Conservation (phyloP, 192 early-diverging fungal species). For the Coemansia sp. region DNA sequence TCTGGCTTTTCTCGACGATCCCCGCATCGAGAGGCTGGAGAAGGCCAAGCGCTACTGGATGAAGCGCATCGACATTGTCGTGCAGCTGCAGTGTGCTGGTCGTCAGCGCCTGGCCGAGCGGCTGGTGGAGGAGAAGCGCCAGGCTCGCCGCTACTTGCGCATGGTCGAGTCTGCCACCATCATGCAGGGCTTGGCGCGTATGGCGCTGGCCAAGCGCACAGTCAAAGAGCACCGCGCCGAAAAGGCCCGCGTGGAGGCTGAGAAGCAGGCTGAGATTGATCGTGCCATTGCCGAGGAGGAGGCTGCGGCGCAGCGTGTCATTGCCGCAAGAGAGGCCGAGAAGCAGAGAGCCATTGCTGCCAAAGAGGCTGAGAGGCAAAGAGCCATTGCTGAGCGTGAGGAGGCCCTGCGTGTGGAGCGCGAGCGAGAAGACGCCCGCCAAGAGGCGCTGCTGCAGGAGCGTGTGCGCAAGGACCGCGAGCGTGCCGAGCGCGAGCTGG, state of each 20-base stretch:
- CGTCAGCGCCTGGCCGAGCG: conserved; percentile 54
- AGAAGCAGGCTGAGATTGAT: conserved; percentile 3
- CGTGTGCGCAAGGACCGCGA: conserved; percentile 19
- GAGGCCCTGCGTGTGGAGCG: conserved; percentile 3
- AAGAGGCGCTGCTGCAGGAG: conserved; percentile 16
- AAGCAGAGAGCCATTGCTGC: not conserved
- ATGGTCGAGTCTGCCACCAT: conserved; percentile 53
- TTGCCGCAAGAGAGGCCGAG: conserved; percentile 24
- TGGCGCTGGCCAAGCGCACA: conserved; percentile 52
- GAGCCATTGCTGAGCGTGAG: not conserved
- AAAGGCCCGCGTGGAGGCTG: not conserved
- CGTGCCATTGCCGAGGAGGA: conserved; percentile 7
- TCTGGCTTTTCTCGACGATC: conserved; percentile 43
- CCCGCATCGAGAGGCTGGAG: conserved; percentile 30
- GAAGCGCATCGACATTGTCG: conserved; percentile 52
- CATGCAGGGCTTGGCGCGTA: conserved; percentile 61
- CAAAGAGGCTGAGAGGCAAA: conserved; percentile 9
- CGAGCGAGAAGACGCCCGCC: conserved; percentile 17
- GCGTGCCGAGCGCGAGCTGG: conserved; percentile 4
- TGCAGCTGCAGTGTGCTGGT: conserved; percentile 51
- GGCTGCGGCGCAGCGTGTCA: conserved; percentile 12
- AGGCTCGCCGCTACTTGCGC: conserved; percentile 54
- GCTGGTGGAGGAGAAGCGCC: conserved; percentile 52
- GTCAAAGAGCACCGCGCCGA: conserved; percentile 24
- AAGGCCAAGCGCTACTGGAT: conserved; percentile 55